phyloP scores from a whole-genome alignment of 116 monocot species.

The Cymodocea nodosa region DNA sequence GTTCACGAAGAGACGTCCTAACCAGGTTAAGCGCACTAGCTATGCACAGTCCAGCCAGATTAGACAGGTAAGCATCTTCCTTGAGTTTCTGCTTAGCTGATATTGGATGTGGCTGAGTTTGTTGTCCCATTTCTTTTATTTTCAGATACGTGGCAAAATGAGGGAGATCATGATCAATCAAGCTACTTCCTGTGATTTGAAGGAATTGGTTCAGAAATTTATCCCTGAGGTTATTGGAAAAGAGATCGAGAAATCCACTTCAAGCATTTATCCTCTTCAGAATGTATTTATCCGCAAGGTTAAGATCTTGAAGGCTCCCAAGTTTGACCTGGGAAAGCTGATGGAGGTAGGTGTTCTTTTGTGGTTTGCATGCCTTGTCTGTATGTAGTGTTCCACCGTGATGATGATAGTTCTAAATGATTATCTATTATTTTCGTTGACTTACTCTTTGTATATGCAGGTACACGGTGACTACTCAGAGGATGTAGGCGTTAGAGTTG shows the following conservation, averaged over 20 bases:
- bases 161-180: conserved; percentile 80
- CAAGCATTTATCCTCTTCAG: conserved; percentile 75
- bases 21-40: conserved; percentile 77
- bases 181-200: conserved; percentile 65
- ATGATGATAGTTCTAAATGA: too few relatives aligned
- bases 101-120: neutral
- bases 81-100: too few relatives aligned
- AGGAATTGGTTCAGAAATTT: conserved; percentile 74
- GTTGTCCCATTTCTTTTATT: neutral
- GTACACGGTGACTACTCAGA: conserved; percentile 74
- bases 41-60: conserved; percentile 83
- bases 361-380: conserved; percentile 1
- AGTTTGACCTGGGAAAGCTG: conserved; percentile 83
- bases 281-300: conserved; percentile 93
- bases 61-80: conserved; percentile 42
- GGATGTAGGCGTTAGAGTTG: conserved; percentile 55
- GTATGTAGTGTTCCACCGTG: too few relatives aligned
- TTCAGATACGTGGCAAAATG: conserved; percentile 75
- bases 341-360: conserved; percentile 65
- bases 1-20: conserved; percentile 69
- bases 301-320: conserved; percentile 89
- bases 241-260: conserved; percentile 76
- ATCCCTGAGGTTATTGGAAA: conserved; percentile 79
- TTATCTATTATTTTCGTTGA: too few relatives aligned
- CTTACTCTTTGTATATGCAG: conserved; percentile 5